Base-by-base conservation (phyloP, 805 yeast species). In the Saturnispora mendoncae region DNA sequence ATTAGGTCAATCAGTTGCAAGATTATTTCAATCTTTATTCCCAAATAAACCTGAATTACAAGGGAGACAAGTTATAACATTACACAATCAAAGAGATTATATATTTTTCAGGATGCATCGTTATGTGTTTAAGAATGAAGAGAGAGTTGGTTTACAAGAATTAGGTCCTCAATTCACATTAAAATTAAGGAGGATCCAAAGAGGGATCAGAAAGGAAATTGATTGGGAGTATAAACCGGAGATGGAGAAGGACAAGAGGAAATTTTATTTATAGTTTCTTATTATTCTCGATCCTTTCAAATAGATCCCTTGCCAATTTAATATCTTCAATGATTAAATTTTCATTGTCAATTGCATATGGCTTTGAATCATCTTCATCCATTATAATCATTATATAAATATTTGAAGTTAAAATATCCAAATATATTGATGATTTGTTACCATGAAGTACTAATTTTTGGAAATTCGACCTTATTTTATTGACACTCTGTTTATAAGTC, bases 201-300 rank as follows among this genome's bases (percentile, higher is more conserved):
- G 78, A 64, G 98, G 97, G 40, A 72, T 92, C 54, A 79, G 79
- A 56, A 94, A 86, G 51, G 97, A 90, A 55, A 71, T 84, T 21
- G 96, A 86, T 55, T 90, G 97, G 97, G 97, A 92, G 62, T 95
- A 87, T 65, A 76, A 85, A 52, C 80, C 96, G 3, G 94, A 84
- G 50, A 88, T 92, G 97, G 97, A 92, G 61, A 81, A 82, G 55
- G 97, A 90, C 61, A 90, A 88, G 78, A 79, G 80, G 64, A 87
- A 85, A 74, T 90, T 90, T 59, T 81, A 86, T 57, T 65, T 90
- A 51, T 90, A 67, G 55, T 18, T 14, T 26, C 27, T 41, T 30
- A n/a, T 31, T 34, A 28, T 43, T 44, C 44, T 58, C 62, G 29
- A 61, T 57, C 36, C 46, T 50, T 41, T 61, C 65, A 47, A 63